Base-by-base conservation (phyloP, 306 rosid genomes). In the Potentilla sterilis region DNA sequence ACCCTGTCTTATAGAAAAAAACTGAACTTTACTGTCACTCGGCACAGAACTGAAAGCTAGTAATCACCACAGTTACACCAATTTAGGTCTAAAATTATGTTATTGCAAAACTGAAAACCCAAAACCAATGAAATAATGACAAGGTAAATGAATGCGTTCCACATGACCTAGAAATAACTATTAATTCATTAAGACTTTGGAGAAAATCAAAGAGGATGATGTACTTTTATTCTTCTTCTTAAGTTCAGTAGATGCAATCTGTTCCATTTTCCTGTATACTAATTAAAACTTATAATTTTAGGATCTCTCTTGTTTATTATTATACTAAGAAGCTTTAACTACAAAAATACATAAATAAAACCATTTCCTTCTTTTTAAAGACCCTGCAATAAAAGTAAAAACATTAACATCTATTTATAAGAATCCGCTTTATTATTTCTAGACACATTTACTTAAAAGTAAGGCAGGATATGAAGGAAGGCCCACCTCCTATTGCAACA, bases 401-500 rank as follows among this genome's bases (percentile, higher is more conserved):
- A 70, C 74, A 32, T 9, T 28, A 28, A 28, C 28, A 28, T 28
- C 28, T 44, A 44, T 28, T 47, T 10, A 40, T 70, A 38, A 42
- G 43, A 81, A 69, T 24, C 76, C 21, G 62, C 69, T 63, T 47
- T 55, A 63, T 46, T 63, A 55, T 49, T 49, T 72, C 11, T 7
- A 57, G 57, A 58, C 76, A 71, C 77, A 71, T 58, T 47, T 70
- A 75, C 46, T 2, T 11, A 68, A 67, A 79, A 78, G 73, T 67
- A 78, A 75, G 44, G 41, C 48, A 81, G 37, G 69, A 73, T 43
- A 77, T 49, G 78, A 80, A 57, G 38, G 72, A 64, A 78, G 70
- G 48, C 70, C 69, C 77, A 85, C 99, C 99, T 95, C 99, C 99
- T 54, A 95, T 83, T 34, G 99, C 90, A 79, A 89, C 90, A 40